A percentile compares a stretch with the other conserved stretches of the same genome.
phyloP scores from a whole-genome alignment of 2,329 filamentous ascomycete genomes.

The Fusarium irregulare region DNA sequence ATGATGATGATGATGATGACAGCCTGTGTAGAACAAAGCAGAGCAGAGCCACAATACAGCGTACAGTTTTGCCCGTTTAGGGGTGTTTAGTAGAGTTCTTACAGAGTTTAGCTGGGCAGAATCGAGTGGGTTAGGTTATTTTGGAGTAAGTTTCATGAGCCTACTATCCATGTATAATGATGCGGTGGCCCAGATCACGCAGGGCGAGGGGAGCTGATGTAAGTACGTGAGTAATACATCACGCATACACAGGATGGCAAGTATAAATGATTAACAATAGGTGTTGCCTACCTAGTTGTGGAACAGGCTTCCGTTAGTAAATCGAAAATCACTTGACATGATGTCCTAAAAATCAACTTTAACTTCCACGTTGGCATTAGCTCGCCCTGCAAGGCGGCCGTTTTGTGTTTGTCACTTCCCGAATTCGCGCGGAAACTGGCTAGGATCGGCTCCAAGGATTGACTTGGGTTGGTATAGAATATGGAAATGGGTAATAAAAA shows the following conservation, averaged over 20 bases:
- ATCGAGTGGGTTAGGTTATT: slow-evolving; percentile 24
- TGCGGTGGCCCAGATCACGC: slow-evolving; percentile 9
- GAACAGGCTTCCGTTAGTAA: slow-evolving; percentile 1
- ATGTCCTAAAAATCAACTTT: slow-evolving; percentile 4
- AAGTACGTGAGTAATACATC: slow-evolving; percentile 7
- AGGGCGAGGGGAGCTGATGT: not conserved
- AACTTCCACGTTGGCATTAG: slow-evolving; percentile 43
- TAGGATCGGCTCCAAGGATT: slow-evolving; percentile 18
- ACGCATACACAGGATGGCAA: slow-evolving; percentile 8
- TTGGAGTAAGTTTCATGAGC: slow-evolving; percentile 7
- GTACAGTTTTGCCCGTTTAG: not conserved
- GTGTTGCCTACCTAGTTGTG: not conserved
- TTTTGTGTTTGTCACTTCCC: slow-evolving; percentile 27
- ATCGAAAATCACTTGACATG: slow-evolving; percentile 9
- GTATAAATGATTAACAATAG: not conserved
- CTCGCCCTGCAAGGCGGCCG: slow-evolving; percentile 37
- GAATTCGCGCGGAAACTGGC: slow-evolving; percentile 22
- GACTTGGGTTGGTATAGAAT: slow-evolving; percentile 3
- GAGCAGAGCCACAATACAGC: slow-evolving; percentile 8
- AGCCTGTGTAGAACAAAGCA: slow-evolving; percentile 1
- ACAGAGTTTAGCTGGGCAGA: slow-evolving; percentile 12
- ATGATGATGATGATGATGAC: slow-evolving; percentile 9
- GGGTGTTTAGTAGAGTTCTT: slow-evolving; percentile 1
- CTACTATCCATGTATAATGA: slow-evolving; percentile 19
- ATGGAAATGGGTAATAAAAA: not conserved